Evolutionary conservation across 2,329 filamentous ascomycete species (phyloP), one percentile per base, ranked within the genome.

Genomic region (Aspergillus caelatus): DNA sequence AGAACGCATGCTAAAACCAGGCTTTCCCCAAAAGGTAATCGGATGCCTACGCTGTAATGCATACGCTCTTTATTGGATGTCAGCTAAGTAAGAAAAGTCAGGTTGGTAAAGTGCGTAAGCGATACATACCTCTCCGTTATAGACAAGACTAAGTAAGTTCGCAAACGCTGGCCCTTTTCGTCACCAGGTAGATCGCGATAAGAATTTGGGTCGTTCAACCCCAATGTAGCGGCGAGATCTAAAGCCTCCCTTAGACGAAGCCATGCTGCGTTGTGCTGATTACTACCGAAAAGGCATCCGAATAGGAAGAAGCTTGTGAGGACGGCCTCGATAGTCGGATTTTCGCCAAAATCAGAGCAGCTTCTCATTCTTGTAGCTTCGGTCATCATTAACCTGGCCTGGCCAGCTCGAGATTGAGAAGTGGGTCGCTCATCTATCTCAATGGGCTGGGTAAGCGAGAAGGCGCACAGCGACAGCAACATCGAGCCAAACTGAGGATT

Each of bases 231-330:
- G 0, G 79, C 79, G 36, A 81, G 75, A 57, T 81, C 79, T 7
- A 78, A 63, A 8, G 90, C 91, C 76, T 94, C 91, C 28, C 91
- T 86, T 21, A 94, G 80, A 72, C 92, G 87, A 71, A 89, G 92
- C 90, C 91, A 93, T 1, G 90, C 91, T 71, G 88, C 89, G 69
- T 92, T 89, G 75, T 93, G 90, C 75, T 90, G 83, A 65, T 92
- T 90, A 57, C 91, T 82, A 21, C 86, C 88, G 70, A 90, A 90
- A 72, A 90, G 85, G 72, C 88, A 91, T 36, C 86, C 89, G 70
- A 91, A 93, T 28, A 94, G 77, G 76, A 94, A 93, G 76, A 91
- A 93, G 69, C 89, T 92, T 23, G 90, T 92, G 63, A 88, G 86
- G 23, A 81, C 75, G 0, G 78, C 76, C 55, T 76, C 75, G 14